These are phyloP conservation scores for Alternaria postmessia DNA, from an alignment of 2,329 filamentous ascomycete species.

Conservation along the genomic window DNA sequence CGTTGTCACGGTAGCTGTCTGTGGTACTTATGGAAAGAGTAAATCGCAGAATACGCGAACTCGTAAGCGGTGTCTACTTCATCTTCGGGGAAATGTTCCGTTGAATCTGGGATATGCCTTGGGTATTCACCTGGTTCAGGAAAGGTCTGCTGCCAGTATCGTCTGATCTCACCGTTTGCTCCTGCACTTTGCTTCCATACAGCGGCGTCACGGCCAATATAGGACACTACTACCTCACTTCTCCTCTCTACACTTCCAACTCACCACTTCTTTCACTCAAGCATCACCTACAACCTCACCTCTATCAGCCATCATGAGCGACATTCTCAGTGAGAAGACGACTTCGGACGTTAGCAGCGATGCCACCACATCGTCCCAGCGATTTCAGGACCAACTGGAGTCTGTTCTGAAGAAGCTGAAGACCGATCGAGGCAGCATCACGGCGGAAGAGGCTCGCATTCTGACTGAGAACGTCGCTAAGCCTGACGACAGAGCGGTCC, in stretches of 20 bases:
- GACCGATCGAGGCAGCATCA: slow-evolving; percentile 37
- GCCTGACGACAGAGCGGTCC: slow-evolving; percentile 30
- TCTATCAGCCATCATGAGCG: slow-evolving; percentile 11
- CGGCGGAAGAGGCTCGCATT: slow-evolving; percentile 41
- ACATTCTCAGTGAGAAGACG: slow-evolving; percentile 4
- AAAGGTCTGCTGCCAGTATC: background rate
- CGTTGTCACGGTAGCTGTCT: background rate
- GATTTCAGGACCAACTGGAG: slow-evolving; percentile 10
- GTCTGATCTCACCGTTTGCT: background rate
- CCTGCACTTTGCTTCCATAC: slow-evolving; percentile 4
- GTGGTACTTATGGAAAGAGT: background rate
- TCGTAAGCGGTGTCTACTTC: background rate
- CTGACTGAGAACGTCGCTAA: slow-evolving; percentile 38
- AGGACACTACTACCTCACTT: background rate
- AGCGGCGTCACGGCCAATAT: slow-evolving; percentile 1
- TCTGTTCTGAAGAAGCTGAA: slow-evolving; percentile 29
- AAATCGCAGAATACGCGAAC: background rate
- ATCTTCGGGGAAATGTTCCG: background rate
- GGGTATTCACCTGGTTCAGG: background rate
- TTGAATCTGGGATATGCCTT: background rate
- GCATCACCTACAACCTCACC: slow-evolving; percentile 6
- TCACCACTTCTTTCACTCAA: slow-evolving; percentile 1
- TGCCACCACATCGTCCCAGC: slow-evolving; percentile 3
- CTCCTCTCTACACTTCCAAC: background rate
- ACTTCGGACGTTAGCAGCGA: background rate